phyloP scores from a whole-genome alignment of 2,329 filamentous ascomycete species.

The Scorias spongiosa region DNA sequence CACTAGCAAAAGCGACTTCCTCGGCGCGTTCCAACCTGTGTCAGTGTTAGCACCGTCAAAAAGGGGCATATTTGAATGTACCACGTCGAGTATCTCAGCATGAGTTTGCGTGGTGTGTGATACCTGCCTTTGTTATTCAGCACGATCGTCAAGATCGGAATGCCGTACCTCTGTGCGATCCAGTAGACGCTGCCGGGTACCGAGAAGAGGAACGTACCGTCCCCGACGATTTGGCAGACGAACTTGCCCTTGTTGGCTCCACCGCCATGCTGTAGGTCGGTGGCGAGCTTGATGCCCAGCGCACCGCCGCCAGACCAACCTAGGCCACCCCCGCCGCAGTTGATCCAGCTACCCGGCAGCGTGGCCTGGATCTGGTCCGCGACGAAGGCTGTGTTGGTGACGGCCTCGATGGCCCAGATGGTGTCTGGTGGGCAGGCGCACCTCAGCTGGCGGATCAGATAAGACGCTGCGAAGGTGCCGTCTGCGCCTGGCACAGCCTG shows the following conservation, averaged over 20 bases:
- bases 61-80: slow-evolving; percentile 1
- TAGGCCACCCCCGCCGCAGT: slow-evolving; percentile 65
- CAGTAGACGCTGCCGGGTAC: slow-evolving; percentile 53
- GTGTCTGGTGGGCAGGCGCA: slow-evolving; percentile 46
- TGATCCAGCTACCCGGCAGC: slow-evolving; percentile 59
- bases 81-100: slow-evolving; percentile 1
- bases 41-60: no score
- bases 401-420: slow-evolving; percentile 64
- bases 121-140: slow-evolving; percentile 47
- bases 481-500: slow-evolving; percentile 43
- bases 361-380: slow-evolving; percentile 56
- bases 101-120: background rate
- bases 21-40: slow-evolving; percentile 50
- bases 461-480: slow-evolving; percentile 47
- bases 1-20: slow-evolving; percentile 45
- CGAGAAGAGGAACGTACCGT: slow-evolving; percentile 52
- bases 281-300: slow-evolving; percentile 61
- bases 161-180: slow-evolving; percentile 50
- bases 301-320: slow-evolving; percentile 67
- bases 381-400: slow-evolving; percentile 54
- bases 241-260: slow-evolving; percentile 40
- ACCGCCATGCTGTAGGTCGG: slow-evolving; percentile 33
- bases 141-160: slow-evolving; percentile 51
- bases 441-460: slow-evolving; percentile 40
- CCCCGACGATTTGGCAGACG: slow-evolving; percentile 50